Conservation (phyloP, 2,329 filamentous ascomycete species). For the Sarocladium oryzae region DNA sequence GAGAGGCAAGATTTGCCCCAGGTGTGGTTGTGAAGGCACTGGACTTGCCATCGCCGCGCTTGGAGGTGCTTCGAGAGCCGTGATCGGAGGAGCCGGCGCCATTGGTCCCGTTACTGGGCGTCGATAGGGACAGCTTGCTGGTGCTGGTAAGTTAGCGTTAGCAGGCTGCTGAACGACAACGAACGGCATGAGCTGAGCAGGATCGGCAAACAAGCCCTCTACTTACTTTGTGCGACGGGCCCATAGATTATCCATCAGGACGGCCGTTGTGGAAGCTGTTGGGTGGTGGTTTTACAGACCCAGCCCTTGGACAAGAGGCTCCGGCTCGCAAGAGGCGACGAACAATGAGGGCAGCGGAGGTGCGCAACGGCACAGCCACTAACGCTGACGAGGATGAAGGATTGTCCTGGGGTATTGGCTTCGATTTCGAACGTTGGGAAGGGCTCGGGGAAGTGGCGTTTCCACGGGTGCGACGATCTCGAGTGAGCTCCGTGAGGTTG, state of each 20-base stretch:
- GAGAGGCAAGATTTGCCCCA: constrained; percentile 60
- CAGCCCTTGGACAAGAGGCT: constrained; percentile 7
- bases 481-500: background rate
- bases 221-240: constrained; percentile 77
- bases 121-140: constrained; percentile 88
- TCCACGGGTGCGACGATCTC: background rate
- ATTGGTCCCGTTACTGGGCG: constrained; percentile 51
- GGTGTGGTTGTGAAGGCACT: constrained; percentile 77
- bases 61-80: constrained; percentile 41
- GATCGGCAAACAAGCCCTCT: background rate
- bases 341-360: background rate
- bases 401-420: too few relatives aligned
- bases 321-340: background rate
- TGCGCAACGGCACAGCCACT: background rate
- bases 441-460: background rate
- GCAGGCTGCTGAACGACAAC: constrained; percentile 13
- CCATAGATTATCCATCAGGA: constrained; percentile 61
- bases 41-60: constrained; percentile 68
- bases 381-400: background rate
- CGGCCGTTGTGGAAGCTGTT: constrained; percentile 6
- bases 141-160: constrained; percentile 42
- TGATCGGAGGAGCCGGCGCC: constrained; percentile 54
- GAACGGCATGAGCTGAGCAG: background rate
- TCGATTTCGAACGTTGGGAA: background rate
- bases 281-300: constrained; percentile 1